Conservation (phyloP, 148 eudicot genomes). For the Rhododendron henanense region DNA sequence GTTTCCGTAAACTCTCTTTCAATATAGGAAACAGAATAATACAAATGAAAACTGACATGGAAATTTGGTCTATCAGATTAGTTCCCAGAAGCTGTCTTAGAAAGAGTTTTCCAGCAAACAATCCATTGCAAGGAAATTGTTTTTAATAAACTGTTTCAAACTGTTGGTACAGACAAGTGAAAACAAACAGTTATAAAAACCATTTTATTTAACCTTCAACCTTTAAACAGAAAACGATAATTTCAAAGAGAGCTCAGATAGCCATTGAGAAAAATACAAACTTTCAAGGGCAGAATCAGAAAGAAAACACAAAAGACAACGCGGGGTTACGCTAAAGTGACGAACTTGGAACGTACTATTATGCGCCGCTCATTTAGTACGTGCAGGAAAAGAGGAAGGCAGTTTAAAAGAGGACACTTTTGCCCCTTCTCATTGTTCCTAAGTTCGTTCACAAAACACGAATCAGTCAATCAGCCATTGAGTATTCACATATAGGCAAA, state of each 20-base stretch:
- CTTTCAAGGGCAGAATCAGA: background rate
- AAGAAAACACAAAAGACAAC: background rate
- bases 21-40: background rate
- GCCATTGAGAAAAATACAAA: background rate
- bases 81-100: background rate
- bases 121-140: background rate
- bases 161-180: background rate
- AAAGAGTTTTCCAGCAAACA: background rate
- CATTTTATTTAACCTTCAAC: background rate
- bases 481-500: background rate
- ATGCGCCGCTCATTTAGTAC: background rate
- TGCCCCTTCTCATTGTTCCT: background rate
- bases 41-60: background rate
- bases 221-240: background rate
- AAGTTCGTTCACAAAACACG: background rate
- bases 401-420: background rate
- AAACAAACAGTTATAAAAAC: background rate
- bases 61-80: background rate
- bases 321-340: background rate
- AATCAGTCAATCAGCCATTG: background rate
- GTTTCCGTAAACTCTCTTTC: background rate
- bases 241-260: background rate
- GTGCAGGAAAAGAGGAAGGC: background rate
- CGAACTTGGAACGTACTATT: background rate
- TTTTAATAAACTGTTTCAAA: background rate